Evolutionary conservation across 2,329 filamentous ascomycete species (phyloP).

Genomic region (Arachnomyces sp.): DNA sequence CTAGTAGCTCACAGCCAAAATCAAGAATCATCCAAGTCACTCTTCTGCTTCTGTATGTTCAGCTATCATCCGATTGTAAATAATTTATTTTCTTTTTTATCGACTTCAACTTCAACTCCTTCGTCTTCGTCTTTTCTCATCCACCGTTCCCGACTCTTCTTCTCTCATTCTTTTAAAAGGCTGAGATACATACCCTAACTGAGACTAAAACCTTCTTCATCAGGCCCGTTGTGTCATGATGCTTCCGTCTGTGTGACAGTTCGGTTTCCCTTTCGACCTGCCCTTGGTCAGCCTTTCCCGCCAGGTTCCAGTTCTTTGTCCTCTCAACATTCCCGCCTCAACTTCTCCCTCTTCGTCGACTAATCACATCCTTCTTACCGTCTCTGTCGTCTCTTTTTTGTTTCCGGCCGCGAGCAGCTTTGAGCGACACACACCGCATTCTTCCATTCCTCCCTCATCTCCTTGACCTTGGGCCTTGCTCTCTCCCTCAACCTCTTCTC

Average conservation of each 20-base stretch:
- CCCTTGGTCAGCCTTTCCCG: conserved; percentile 16
- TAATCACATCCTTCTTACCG: conserved; percentile 14
- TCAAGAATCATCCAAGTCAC: too few species aligned
- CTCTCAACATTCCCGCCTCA: conserved; percentile 12
- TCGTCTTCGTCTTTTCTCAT: too few species aligned
- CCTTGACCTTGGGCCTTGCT: conserved; percentile 2
- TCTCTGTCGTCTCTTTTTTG: conserved; percentile 1
- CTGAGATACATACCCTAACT: too few species aligned
- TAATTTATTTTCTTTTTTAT: too few species aligned
- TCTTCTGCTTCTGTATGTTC: too few species aligned
- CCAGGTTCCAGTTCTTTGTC: conserved; percentile 11
- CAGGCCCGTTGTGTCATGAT: conserved; percentile 15
- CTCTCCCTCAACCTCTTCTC: conserved; percentile 7
- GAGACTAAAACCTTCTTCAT: neutral
- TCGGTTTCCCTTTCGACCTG: conserved; percentile 18
- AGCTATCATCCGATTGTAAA: too few species aligned
- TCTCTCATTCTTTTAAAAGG: too few species aligned
- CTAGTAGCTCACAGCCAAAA: too few species aligned
- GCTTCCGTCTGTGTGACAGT: conserved; percentile 18
- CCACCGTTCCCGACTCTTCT: too few species aligned
- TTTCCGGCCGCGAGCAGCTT: conserved; percentile 11
- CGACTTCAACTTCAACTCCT: too few species aligned
- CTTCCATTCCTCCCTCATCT: conserved; percentile 2
- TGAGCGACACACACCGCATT: conserved; percentile 10
- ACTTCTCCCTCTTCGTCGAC: conserved; percentile 14